These are phyloP conservation scores for Microthyrium microscopicum DNA, from an alignment of 2,329 filamentous ascomycete genomes.

Conservation along the genomic window DNA sequence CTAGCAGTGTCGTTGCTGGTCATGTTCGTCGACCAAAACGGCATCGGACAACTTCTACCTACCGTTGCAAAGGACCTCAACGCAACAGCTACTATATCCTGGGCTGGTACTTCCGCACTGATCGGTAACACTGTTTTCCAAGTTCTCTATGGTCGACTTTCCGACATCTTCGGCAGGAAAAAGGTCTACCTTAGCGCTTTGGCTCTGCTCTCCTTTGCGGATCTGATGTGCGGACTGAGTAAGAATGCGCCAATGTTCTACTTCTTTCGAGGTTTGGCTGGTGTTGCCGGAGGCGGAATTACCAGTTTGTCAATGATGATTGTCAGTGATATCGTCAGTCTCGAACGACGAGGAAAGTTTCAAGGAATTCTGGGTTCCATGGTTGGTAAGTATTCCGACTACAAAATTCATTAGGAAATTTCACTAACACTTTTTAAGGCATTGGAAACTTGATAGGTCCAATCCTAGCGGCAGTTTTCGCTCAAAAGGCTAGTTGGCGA, in stretches of 20 bases:
- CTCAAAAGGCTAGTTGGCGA: constrained; percentile 26
- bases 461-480: constrained; percentile 27
- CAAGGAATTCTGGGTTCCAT: constrained; percentile 28
- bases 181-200: constrained; percentile 38
- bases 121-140: constrained; percentile 46
- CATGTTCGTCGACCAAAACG: constrained; percentile 7
- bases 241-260: constrained; percentile 42
- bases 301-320: constrained; percentile 38
- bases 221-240: constrained; percentile 42
- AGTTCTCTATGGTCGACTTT: constrained; percentile 45
- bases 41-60: constrained; percentile 6
- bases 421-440: no score
- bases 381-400: no score
- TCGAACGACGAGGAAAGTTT: constrained; percentile 40
- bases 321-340: constrained; percentile 41
- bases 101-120: constrained; percentile 36
- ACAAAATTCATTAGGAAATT: no score
- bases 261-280: constrained; percentile 41
- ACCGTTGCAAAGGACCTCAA: constrained; percentile 12
- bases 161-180: constrained; percentile 45
- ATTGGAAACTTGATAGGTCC: constrained; percentile 28
- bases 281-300: constrained; percentile 46
- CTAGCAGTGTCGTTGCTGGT: constrained; percentile 4
- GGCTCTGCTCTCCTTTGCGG: constrained; percentile 35
- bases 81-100: constrained; percentile 34